Conservation (phyloP, 192 early-diverging fungal species). For the Coemansia sp. region DNA sequence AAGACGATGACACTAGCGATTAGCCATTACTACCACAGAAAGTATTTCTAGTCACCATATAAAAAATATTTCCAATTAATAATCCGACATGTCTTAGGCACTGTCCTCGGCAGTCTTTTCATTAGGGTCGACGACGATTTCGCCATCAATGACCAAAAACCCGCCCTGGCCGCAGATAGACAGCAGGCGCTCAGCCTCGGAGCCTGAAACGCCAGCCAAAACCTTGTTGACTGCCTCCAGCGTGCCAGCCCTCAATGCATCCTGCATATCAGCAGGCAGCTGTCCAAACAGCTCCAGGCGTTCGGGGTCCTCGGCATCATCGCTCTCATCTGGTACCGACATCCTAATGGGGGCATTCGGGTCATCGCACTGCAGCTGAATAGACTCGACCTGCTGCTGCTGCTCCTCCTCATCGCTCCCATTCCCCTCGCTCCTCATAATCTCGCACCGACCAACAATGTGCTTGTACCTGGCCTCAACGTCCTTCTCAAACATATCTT, state of each 20-base stretch:
- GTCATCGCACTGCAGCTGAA: slow-evolving; percentile 71
- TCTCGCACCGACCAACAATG: slow-evolving; percentile 76
- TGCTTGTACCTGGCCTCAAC: slow-evolving; percentile 83
- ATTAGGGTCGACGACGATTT: slow-evolving; percentile 48
- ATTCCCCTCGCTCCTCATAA: slow-evolving; percentile 60
- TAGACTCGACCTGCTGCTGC: slow-evolving; percentile 64
- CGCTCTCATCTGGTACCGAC: slow-evolving; percentile 62
- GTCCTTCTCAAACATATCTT: slow-evolving; percentile 83
- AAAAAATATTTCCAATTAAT: not conserved
- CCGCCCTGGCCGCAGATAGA: slow-evolving; percentile 71
- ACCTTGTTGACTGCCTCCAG: slow-evolving; percentile 85
- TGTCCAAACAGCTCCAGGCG: slow-evolving; percentile 69
- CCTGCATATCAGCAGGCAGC: slow-evolving; percentile 73
- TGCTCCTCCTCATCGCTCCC: slow-evolving; percentile 39
- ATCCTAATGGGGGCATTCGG: slow-evolving; percentile 74
- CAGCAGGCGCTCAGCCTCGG: slow-evolving; percentile 81
- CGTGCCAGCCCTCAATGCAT: slow-evolving; percentile 75
- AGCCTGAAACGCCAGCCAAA: slow-evolving; percentile 66
- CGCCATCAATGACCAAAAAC: slow-evolving; percentile 60
- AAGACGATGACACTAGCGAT: not conserved
- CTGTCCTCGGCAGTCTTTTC: slow-evolving; percentile 18
- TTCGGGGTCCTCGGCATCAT: slow-evolving; percentile 59
- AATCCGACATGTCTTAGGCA: too few relatives aligned
- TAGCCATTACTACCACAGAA: too few relatives aligned
- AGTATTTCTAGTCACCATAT: too few relatives aligned